Percentiles rank a stretch among this genome's conserved stretches.
phyloP scores from a whole-genome alignment of 208 protist genomes.

The Trypanosoma avium region DNA sequence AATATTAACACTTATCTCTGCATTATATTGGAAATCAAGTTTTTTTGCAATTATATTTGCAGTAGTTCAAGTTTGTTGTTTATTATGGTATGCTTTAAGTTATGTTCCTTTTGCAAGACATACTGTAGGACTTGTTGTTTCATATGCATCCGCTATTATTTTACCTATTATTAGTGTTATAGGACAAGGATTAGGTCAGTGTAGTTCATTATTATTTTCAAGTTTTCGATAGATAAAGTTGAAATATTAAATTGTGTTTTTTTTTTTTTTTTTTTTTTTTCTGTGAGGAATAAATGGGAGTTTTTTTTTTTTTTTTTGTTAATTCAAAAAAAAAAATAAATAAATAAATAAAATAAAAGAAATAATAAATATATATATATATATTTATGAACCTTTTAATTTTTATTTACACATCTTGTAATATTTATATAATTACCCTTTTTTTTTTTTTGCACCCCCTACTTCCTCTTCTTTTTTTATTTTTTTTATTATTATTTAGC shows the following conservation, averaged over 20 bases:
- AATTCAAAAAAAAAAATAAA: neutral
- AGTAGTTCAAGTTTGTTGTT: slow-evolving; percentile 49
- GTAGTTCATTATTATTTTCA: slow-evolving; percentile 20
- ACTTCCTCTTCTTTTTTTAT: too few species aligned
- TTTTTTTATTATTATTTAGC: slow-evolving; percentile 5
- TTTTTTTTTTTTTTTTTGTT: slow-evolving; percentile 3
- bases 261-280: slow-evolving; percentile 5
- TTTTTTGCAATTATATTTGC: slow-evolving; percentile 64
- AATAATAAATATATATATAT: neutral
- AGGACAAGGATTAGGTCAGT: slow-evolving; percentile 27
- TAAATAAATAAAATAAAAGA: neutral
- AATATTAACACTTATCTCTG: slow-evolving; percentile 67
- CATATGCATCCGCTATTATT: slow-evolving; percentile 25
- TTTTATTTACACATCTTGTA: too few species aligned
- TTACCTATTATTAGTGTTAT: slow-evolving; percentile 33
- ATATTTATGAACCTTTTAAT: too few species aligned
- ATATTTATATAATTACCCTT: too few species aligned
- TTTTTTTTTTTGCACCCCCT: too few species aligned
- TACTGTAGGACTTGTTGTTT: slow-evolving; percentile 36
- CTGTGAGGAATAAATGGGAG: neutral
- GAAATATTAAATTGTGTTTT: neutral
- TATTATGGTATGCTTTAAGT: slow-evolving; percentile 91
- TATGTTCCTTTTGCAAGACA: slow-evolving; percentile 87
- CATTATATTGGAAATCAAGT: slow-evolving; percentile 58
- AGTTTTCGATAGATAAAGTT: neutral